Percentiles rank a stretch among this genome's conserved stretches.
Conservation (phyloP, 345 rosid species). For the Arabis alpina region DNA sequence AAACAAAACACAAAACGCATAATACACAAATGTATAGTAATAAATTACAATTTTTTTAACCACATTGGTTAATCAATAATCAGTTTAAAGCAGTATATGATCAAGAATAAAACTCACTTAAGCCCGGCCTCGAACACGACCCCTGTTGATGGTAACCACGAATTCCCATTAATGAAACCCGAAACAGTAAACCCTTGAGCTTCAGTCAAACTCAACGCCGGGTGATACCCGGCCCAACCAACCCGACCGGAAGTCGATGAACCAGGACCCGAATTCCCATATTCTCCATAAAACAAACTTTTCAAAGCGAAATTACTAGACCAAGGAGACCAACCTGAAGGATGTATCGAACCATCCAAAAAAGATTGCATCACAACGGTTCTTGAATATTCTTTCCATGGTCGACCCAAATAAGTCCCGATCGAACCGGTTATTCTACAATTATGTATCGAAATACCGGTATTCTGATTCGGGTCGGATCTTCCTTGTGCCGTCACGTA, state of each 20-base stretch:
- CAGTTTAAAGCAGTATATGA: slow-evolving; percentile 1
- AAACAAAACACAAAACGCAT: background rate
- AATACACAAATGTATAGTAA: background rate
- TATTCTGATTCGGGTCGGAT: slow-evolving; percentile 61
- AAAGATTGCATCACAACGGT: slow-evolving; percentile 60
- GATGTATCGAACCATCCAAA: slow-evolving; percentile 51
- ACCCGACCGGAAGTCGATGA: slow-evolving; percentile 53
- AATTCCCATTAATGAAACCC: slow-evolving; percentile 35
- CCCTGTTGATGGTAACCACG: slow-evolving; percentile 45
- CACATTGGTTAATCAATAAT: slow-evolving; percentile 7
- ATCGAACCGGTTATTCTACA: slow-evolving; percentile 55
- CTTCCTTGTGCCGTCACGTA: slow-evolving; percentile 71
- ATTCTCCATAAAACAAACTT: slow-evolving; percentile 54
- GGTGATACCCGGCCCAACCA: slow-evolving; percentile 53
- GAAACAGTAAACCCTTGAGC: slow-evolving; percentile 44
- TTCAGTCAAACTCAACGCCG: slow-evolving; percentile 38
- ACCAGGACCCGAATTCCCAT: slow-evolving; percentile 53
- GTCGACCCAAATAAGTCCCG: slow-evolving; percentile 65
- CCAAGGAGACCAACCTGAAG: slow-evolving; percentile 64
- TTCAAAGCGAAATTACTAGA: slow-evolving; percentile 30
- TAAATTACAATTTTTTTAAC: slow-evolving; percentile 1
- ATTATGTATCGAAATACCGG: slow-evolving; percentile 66
- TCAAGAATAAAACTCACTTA: background rate
- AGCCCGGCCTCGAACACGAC: slow-evolving; percentile 40
- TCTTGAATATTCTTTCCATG: slow-evolving; percentile 67